These are phyloP conservation scores for Pleurotus citrinopileatus DNA, from an alignment of 768 basidiomycete genomes.

Conservation along the genomic window DNA sequence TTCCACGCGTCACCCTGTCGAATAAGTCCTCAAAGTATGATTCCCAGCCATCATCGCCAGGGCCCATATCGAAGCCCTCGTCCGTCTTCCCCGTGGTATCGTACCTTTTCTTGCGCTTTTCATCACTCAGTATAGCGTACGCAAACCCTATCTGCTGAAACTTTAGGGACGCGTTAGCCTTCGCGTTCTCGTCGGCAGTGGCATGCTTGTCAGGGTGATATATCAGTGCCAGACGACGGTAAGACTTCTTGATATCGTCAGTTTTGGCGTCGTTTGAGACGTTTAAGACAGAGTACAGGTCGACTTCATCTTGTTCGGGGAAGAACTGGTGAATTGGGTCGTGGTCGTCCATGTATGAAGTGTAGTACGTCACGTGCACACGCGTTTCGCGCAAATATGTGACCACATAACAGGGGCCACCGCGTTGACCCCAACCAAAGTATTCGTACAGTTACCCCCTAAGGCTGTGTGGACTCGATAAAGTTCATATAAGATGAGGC, in stretches of 20 bases:
- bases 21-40: slow-evolving; percentile 92
- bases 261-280: slow-evolving; percentile 50
- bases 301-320: slow-evolving; percentile 64
- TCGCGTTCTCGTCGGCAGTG: slow-evolving; percentile 52
- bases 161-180: slow-evolving; percentile 66
- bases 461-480: too few species aligned
- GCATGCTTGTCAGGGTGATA: slow-evolving; percentile 92
- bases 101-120: slow-evolving; percentile 70
- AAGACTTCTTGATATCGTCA: slow-evolving; percentile 80
- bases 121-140: slow-evolving; percentile 84
- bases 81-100: slow-evolving; percentile 85
- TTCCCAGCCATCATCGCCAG: slow-evolving; percentile 89
- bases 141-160: slow-evolving; percentile 96
- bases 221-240: slow-evolving; percentile 77
- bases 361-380: slow-evolving; percentile 13
- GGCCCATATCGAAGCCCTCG: slow-evolving; percentile 68
- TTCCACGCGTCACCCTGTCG: slow-evolving; percentile 80
- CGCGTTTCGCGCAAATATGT: background rate
- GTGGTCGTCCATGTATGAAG: slow-evolving; percentile 56
- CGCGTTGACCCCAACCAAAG: too few species aligned
- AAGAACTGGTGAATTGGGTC: slow-evolving; percentile 80
- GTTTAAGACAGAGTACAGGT: slow-evolving; percentile 75
- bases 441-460: too few species aligned
- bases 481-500: too few species aligned
- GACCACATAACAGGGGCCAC: too few species aligned